phyloP scores from a whole-genome alignment of 805 yeast species.

The Kodamaea hsintzibuensis region DNA sequence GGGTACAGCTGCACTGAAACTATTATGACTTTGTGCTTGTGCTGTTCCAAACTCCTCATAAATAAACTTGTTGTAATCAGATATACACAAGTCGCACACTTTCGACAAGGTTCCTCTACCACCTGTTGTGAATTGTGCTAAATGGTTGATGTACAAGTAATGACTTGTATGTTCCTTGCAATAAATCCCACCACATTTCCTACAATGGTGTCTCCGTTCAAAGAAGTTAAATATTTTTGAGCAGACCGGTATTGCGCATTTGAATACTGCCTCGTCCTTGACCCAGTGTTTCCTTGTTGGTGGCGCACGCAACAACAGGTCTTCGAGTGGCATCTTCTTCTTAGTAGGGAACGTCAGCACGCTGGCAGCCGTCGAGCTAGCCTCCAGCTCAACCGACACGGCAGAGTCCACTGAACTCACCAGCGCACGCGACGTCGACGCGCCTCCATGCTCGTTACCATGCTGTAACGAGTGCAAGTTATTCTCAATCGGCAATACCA shows the following conservation, averaged over 20 bases:
- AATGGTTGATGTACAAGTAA: slow-evolving; percentile 52
- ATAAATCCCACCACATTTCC: slow-evolving; percentile 81
- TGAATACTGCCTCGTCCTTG: slow-evolving; percentile 60
- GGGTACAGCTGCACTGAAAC: not conserved
- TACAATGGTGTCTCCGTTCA: slow-evolving; percentile 81
- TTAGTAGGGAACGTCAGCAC: slow-evolving; percentile 16
- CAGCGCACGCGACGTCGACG: slow-evolving; percentile 23
- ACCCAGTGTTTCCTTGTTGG: slow-evolving; percentile 73
- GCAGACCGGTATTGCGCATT: slow-evolving; percentile 63
- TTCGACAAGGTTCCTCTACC: slow-evolving; percentile 66
- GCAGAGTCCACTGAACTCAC: slow-evolving; percentile 35
- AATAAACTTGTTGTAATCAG: slow-evolving; percentile 56
- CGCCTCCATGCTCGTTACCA: slow-evolving; percentile 2
- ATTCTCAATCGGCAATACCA: slow-evolving; percentile 4
- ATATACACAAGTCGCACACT: slow-evolving; percentile 68
- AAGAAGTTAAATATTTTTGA: slow-evolving; percentile 67
- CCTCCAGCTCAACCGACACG: slow-evolving; percentile 27
- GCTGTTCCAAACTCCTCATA: slow-evolving; percentile 41
- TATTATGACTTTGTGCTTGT: not conserved
- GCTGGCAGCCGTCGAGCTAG: slow-evolving; percentile 1
- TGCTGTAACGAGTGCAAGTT: slow-evolving; percentile 8
- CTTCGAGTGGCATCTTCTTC: slow-evolving; percentile 24
- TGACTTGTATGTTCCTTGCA: slow-evolving; percentile 69
- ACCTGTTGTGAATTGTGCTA: slow-evolving; percentile 67
- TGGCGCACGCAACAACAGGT: slow-evolving; percentile 25